A percentile compares a stretch with the other conserved stretches of the same genome.
Conservation (phyloP, 1,139 yeast genomes). For the Debaryomycetaceae sp. region DNA sequence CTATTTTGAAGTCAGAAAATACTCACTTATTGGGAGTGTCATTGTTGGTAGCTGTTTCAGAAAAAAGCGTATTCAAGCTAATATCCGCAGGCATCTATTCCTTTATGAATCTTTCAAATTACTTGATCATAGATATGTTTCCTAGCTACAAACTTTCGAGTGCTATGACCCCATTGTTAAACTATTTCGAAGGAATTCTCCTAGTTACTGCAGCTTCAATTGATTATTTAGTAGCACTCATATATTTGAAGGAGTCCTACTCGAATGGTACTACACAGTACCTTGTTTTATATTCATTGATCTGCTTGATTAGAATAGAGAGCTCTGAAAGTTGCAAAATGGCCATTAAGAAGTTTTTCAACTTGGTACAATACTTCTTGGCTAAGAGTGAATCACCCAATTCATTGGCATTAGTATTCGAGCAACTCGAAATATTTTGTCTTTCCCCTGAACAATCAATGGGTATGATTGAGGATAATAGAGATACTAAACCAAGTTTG, state of each 20-base stretch:
- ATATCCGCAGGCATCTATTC: conserved; percentile 48
- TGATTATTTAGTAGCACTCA: conserved; percentile 30
- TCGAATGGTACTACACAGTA: conserved; percentile 19
- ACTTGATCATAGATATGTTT: conserved; percentile 32
- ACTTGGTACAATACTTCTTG: not conserved
- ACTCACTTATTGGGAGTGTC: conserved; percentile 40
- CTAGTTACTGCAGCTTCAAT: conserved; percentile 35
- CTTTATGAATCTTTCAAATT: conserved; percentile 36
- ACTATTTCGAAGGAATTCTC: conserved; percentile 32
- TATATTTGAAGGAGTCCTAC: conserved; percentile 28
- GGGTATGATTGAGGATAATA: not conserved
- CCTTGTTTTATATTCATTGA: conserved; percentile 31
- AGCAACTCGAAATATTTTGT: conserved; percentile 1
- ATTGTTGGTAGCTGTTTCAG: conserved; percentile 25
- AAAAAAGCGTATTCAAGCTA: conserved; percentile 28
- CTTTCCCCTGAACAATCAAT: not conserved
- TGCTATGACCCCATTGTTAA: conserved; percentile 32
- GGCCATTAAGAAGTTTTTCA: conserved; percentile 1
- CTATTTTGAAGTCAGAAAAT: conserved; percentile 44
- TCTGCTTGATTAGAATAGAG: conserved; percentile 42
- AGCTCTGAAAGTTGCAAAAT: conserved; percentile 37
- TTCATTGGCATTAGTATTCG: not conserved
- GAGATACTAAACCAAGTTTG: not conserved
- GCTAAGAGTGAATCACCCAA: not conserved
- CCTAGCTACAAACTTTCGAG: conserved; percentile 28